phyloP scores from a whole-genome alignment of 2,329 filamentous ascomycete species.

The Alternaria brassicae region DNA sequence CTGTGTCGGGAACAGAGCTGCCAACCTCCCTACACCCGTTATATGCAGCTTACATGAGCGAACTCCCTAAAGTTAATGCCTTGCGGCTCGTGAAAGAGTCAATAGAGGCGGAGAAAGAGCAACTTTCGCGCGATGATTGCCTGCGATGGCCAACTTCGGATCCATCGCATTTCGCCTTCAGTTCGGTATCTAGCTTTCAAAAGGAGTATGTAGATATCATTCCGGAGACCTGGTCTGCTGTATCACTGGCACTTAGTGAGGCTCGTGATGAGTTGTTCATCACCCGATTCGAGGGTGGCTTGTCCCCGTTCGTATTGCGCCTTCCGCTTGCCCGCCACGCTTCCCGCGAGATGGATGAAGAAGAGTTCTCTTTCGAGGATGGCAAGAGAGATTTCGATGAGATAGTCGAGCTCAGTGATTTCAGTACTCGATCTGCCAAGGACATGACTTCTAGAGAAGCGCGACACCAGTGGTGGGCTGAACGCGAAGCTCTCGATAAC shows the following conservation, averaged over 20 bases:
- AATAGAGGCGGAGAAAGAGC: constrained; percentile 58
- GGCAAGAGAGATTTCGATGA: constrained; percentile 81
- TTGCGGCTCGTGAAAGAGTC: constrained; percentile 70
- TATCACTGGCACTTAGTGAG: constrained; percentile 86
- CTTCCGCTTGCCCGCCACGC: constrained; percentile 84
- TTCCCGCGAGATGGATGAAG: constrained; percentile 78
- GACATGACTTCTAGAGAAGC: constrained; percentile 77
- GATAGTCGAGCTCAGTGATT: constrained; percentile 82
- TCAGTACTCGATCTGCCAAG: constrained; percentile 76
- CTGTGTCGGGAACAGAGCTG: constrained; percentile 38
- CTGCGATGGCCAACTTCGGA: constrained; percentile 51
- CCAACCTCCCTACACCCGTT: constrained; percentile 49
- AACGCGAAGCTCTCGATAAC: constrained; percentile 79
- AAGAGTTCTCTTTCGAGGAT: constrained; percentile 82
- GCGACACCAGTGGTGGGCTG: constrained; percentile 87
- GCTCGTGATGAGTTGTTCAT: constrained; percentile 84
- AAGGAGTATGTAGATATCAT: constrained; percentile 84
- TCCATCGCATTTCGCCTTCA: constrained; percentile 45
- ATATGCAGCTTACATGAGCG: constrained; percentile 54
- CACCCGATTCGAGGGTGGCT: constrained; percentile 78
- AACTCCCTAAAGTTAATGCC: constrained; percentile 73
- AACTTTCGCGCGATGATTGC: constrained; percentile 43
- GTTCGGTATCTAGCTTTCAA: constrained; percentile 66
- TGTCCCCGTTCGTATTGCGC: constrained; percentile 83
- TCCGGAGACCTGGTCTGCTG: constrained; percentile 79